Conservation (phyloP, 331 rosid genomes). For the Ulmus americana region DNA sequence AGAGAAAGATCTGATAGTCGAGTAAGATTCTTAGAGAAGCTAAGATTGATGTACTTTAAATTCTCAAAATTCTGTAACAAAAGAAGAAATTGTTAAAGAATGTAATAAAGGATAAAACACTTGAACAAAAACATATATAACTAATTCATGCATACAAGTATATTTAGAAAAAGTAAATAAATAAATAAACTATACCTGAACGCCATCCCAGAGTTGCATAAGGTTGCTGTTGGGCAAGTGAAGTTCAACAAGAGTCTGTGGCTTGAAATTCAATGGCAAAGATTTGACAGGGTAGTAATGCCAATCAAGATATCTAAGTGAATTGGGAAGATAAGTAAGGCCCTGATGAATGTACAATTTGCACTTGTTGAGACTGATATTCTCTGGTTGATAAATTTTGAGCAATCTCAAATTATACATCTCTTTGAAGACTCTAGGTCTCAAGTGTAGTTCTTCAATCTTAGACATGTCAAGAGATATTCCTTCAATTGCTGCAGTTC, state of each 20-base stretch:
- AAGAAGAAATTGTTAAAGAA: not conserved
- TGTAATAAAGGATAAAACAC: not conserved
- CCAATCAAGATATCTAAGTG: not conserved
- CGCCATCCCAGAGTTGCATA: not conserved
- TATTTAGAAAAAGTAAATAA: too few species aligned
- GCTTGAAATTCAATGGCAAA: not conserved
- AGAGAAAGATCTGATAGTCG: not conserved
- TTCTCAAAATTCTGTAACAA: not conserved
- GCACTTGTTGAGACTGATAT: not conserved
- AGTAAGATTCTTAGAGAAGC: not conserved
- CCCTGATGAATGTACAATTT: not conserved
- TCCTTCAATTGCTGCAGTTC: conserved; percentile 14
- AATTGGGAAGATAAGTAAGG: not conserved
- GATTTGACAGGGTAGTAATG: not conserved
- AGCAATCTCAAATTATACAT: not conserved
- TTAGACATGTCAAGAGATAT: not conserved
- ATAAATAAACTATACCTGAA: not conserved
- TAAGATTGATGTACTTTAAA: not conserved
- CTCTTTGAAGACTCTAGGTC: not conserved
- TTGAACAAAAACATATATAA: too few species aligned
- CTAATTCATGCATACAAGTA: too few species aligned
- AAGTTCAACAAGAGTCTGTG: not conserved
- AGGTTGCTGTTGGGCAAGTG: not conserved
- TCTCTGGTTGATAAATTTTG: not conserved
- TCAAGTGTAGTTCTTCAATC: not conserved